Evolutionary conservation across 2,329 filamentous ascomycete genomes (phyloP).

Genomic region (Gremmenia infestans): DNA sequence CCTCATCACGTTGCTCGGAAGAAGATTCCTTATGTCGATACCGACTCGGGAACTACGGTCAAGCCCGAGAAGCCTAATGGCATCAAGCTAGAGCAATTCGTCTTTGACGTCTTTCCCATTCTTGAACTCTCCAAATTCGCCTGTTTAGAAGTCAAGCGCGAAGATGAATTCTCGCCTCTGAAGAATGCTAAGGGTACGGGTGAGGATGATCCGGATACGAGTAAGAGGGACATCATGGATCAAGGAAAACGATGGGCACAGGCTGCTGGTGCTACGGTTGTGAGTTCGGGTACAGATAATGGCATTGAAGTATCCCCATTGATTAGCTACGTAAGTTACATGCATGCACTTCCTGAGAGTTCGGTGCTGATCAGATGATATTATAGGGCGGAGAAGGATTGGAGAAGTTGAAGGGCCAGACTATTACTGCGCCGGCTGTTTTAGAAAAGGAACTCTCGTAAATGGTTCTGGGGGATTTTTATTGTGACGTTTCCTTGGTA

Average conservation of each 20-base stretch:
- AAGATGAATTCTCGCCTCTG: conserved; percentile 96
- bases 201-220: conserved; percentile 92
- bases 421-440: conserved; percentile 48
- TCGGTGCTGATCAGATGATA: conserved; percentile 49
- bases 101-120: conserved; percentile 96
- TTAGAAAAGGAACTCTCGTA: conserved; percentile 39
- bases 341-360: not conserved
- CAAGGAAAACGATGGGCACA: conserved; percentile 86
- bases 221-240: conserved; percentile 80
- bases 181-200: conserved; percentile 86
- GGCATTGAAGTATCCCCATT: conserved; percentile 90
- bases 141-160: conserved; percentile 89
- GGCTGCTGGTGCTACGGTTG: conserved; percentile 70
- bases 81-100: conserved; percentile 98
- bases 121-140: conserved; percentile 84
- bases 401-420: conserved; percentile 48
- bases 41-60: conserved; percentile 69
- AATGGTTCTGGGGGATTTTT: conserved; percentile 1
- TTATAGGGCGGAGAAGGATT: conserved; percentile 58
- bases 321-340: conserved; percentile 82
- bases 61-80: conserved; percentile 95
- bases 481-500: not conserved
- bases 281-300: conserved; percentile 53
- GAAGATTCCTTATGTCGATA: conserved; percentile 89
- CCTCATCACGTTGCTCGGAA: conserved; percentile 96